phyloP scores from a whole-genome alignment of 148 eudicot genomes.

The Talinum fruticosum region DNA sequence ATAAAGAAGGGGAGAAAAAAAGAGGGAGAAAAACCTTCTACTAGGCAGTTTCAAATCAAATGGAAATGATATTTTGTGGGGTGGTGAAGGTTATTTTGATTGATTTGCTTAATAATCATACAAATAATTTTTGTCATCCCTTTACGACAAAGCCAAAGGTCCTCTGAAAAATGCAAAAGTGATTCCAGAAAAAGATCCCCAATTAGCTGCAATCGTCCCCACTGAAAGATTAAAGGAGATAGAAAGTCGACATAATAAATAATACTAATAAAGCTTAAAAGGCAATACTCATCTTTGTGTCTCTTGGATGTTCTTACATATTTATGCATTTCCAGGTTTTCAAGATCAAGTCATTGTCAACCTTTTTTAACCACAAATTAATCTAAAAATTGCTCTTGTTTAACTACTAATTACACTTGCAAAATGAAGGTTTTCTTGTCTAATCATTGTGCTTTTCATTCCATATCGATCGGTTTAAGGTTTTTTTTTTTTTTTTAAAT shows the following conservation, averaged over 20 bases:
- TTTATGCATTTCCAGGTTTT: conserved; percentile 1
- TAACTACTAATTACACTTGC: no score
- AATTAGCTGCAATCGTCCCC: background rate
- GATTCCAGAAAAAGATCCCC: background rate
- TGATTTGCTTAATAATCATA: background rate
- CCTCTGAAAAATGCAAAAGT: background rate
- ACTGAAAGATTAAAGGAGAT: background rate
- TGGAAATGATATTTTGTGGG: background rate
- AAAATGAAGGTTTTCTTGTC: no score
- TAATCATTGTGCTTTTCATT: no score
- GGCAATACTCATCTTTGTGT: background rate
- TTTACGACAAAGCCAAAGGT: background rate
- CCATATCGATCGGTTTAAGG: no score
- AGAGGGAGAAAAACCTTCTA: background rate
- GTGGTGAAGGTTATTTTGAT: background rate
- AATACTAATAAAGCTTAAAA: conserved; percentile 1
- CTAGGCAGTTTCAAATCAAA: background rate
- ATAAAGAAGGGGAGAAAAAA: background rate
- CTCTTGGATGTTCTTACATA: background rate
- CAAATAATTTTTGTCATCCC: background rate
- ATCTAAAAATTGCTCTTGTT: background rate
- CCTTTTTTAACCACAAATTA: background rate
- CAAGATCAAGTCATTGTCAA: background rate
- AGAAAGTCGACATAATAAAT: background rate
- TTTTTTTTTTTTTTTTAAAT: no score